These are phyloP conservation scores for Pseudopithomyces chartarum DNA, from an alignment of 2,329 filamentous ascomycete species.

Conservation along the genomic window DNA sequence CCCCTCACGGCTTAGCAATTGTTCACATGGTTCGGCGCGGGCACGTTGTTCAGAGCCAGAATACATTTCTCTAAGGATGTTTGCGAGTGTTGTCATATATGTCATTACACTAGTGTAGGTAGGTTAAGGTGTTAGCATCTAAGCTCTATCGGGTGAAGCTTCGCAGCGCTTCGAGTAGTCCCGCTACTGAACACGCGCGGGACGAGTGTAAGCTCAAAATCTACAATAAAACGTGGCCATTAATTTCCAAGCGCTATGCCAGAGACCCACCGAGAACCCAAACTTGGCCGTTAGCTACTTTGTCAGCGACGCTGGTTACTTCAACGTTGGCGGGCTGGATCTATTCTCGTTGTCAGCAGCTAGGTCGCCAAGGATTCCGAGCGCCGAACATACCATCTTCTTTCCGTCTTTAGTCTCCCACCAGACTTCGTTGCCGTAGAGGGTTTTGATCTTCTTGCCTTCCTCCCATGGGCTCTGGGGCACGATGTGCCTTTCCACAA, in stretches of 20 bases:
- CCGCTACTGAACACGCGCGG: not conserved
- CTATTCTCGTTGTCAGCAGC: constrained; percentile 45
- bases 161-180: not conserved
- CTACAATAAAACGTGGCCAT: not conserved
- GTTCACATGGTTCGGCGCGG: not conserved
- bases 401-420: constrained; percentile 76
- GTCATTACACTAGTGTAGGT: no score
- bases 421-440: constrained; percentile 75
- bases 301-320: constrained; percentile 73
- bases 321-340: constrained; percentile 81
- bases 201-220: not conserved
- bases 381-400: constrained; percentile 60
- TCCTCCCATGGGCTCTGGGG: constrained; percentile 76
- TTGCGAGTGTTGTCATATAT: not conserved
- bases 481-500: constrained; percentile 87
- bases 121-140: not conserved
- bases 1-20: constrained; percentile 14
- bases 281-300: constrained; percentile 86
- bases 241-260: constrained; percentile 30
- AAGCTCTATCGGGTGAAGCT: not conserved
- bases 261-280: constrained; percentile 73
- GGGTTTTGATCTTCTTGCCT: constrained; percentile 67
- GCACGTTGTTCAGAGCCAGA: not conserved
- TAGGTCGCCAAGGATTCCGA: not conserved
- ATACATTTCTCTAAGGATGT: not conserved